Base-by-base conservation (phyloP, 129 eudicot species). In the Centella asiatica region DNA sequence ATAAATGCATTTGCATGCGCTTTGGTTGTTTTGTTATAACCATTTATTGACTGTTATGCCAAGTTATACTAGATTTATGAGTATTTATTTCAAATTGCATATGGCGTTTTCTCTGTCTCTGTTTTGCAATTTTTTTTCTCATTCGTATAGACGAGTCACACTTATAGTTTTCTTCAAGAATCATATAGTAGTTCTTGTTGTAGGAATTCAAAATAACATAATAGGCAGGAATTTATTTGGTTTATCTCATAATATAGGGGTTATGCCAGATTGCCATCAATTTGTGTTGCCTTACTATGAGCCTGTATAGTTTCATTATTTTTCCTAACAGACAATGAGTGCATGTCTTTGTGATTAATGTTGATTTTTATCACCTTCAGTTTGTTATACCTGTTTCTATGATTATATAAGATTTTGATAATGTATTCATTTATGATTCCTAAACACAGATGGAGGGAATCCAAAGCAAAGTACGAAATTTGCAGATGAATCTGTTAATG, bases 401-500 rank as follows among this genome's bases (percentile, higher is more conserved):
- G 12, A 31, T 47, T 45, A n/a, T 57, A 6, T 0, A n/a, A 26
- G 9, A 18, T 23, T 47, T 10, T n/a, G n/a, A 1, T 47, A 46
- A 32, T 23, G 44, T 46, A 20, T 47, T 17, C 8, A 64, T 31
- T 45, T 19, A 15, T 31, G 26, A 25, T 23, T 14, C 13, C 10
- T 64, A 28, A 20, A 19, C 54, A 72, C 78, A 90, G 97, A 81
- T 90, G 97, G 97, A 90, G 71, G 82, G 83, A 40, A 84, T 90
- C 60, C 97, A 95, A 18, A 74, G 76, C 68, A 90, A 90, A 76
- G 59, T 87, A 62, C 81, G 95, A 59, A 86, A 79, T 72, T 72
- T 90, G 72, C 94, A 82, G 71, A 90, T 90, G 97, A 84, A 83
- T 75, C 70, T 90, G 25, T 69, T 86, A 76, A 74, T 86, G 81